A percentile compares a stretch with the other conserved stretches of the same genome.
Evolutionary conservation across 2,329 filamentous ascomycete genomes (phyloP).

Genomic region (Pseudogymnoascus sp.): DNA sequence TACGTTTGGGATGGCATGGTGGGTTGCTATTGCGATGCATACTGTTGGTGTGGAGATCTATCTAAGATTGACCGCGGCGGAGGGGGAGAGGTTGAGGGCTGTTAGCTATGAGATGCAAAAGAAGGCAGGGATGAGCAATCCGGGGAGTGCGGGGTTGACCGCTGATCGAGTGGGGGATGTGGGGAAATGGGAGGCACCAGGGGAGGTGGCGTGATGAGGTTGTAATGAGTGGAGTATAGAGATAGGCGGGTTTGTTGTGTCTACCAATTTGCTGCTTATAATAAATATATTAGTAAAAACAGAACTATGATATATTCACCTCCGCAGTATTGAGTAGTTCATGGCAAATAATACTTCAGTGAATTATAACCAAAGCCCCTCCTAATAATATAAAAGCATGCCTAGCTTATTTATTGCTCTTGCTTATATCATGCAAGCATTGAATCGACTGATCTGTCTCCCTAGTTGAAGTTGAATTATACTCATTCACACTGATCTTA

Average conservation of each 20-base stretch:
- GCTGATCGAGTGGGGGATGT: slow-evolving; percentile 36
- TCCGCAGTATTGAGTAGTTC: no score
- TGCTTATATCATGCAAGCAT: background rate
- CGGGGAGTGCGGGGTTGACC: slow-evolving; percentile 41
- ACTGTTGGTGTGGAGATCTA: slow-evolving; percentile 42
- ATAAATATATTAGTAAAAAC: no score
- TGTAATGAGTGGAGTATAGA: background rate
- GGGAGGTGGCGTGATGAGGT: background rate
- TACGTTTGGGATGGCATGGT: slow-evolving; percentile 45
- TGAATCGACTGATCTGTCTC: background rate
- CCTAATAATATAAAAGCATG: no score
- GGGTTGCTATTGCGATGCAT: slow-evolving; percentile 47
- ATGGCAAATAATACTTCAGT: no score
- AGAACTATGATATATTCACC: background rate
- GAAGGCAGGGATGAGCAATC: slow-evolving; percentile 43
- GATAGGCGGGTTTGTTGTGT: background rate
- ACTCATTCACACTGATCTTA: background rate
- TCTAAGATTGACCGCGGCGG: slow-evolving; percentile 45
- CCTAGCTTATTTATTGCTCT: no score
- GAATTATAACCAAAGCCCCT: no score
- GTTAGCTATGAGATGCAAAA: slow-evolving; percentile 50
- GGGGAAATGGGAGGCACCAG: background rate
- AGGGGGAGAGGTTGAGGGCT: slow-evolving; percentile 45
- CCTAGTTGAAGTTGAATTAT: background rate
- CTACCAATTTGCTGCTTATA: background rate